Evolutionary conservation across 139 green algal genomes (phyloP).

Genomic region (Chlorella sp.): DNA sequence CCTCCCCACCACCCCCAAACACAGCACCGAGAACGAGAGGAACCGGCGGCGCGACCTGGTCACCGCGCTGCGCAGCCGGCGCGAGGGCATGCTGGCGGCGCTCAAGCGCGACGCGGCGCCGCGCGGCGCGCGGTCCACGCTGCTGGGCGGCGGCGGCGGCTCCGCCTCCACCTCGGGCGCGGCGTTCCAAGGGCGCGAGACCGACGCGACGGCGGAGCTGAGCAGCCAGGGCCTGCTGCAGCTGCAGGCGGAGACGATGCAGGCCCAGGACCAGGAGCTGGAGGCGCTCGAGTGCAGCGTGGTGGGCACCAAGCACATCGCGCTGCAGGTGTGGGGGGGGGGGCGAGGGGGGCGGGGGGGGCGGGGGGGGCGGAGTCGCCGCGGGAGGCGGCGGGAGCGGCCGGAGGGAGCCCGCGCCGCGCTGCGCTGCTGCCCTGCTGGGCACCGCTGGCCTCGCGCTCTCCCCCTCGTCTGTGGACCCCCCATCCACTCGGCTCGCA

Average conservation of each 20-base stretch:
- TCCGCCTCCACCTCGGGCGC: neutral
- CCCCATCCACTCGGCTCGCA: too few species aligned
- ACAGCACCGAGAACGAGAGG: conserved; percentile 81
- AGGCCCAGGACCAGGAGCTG: conserved; percentile 76
- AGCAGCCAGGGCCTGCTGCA: conserved; percentile 62
- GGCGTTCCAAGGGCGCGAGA: too few species aligned
- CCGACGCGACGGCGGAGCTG: conserved; percentile 65
- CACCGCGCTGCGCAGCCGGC: conserved; percentile 57
- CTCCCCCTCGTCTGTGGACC: too few species aligned
- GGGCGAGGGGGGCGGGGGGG: neutral
- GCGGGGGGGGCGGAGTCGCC: conserved; percentile 13
- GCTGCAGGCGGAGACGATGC: conserved; percentile 77
- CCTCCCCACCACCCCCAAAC: neutral
- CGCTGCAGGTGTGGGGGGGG: neutral
- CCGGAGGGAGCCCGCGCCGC: too few species aligned
- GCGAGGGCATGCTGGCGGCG: conserved; percentile 76
- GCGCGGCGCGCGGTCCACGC: conserved; percentile 9
- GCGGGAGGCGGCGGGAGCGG: too few species aligned
- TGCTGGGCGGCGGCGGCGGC: conserved; percentile 36
- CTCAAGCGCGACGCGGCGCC: conserved; percentile 58
- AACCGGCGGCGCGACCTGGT: conserved; percentile 80
- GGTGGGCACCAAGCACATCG: conserved; percentile 62
- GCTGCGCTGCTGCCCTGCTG: too few species aligned
- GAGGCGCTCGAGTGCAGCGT: conserved; percentile 77
- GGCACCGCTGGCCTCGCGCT: too few species aligned